Evolutionary conservation across 2,329 filamentous ascomycete genomes (phyloP), one percentile per base, ranked within the genome.

Genomic region (Pseudogymnoascus sp.): DNA sequence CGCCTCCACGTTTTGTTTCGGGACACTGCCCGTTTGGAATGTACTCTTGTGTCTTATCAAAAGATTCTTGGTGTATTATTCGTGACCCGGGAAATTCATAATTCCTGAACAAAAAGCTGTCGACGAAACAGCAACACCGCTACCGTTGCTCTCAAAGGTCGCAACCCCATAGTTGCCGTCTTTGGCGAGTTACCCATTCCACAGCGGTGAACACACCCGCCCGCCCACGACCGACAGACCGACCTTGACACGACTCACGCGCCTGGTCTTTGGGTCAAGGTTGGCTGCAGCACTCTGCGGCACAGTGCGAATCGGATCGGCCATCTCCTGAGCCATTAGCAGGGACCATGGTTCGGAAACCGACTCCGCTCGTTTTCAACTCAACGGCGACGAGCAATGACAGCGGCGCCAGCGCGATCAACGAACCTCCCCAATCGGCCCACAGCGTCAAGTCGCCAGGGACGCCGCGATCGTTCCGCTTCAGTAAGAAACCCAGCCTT

Each of bases 221-320:
- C 42, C 21, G 44, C 21, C 44, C 44, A 50, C 44, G 44, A 50
- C 44, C 21, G 44, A 25, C 42, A 21, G 42, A 47, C 42, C 42
- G 16, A 23, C 40, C 40, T 50, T 50, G 44, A 50, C 44, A 50
- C 44, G 7, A 50, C 44, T 50, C 44, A 50, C 44, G 44, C 44
- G 44, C 44, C 44, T 50, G 44, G 44, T 50, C 44, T 50, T 28
- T 59, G 28, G 53, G 53, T 59, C 53, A 59, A 59, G 53, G 53
- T 59, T 59, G 53, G 33, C 53, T 59, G 53, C 53, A 59, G 53
- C 53, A 37, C 53, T 21, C 44, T 50, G 44, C 44, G 23, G 44
- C 44, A 50, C 44, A 50, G 44, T 50, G 44, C 44, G 21, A 50
- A 50, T 50, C 44, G 44, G 44, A 50, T 28, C 44, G 21, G 44